These are phyloP conservation scores for Candida insectalens DNA, from an alignment of 805 yeast genomes.

Conservation along the genomic window DNA sequence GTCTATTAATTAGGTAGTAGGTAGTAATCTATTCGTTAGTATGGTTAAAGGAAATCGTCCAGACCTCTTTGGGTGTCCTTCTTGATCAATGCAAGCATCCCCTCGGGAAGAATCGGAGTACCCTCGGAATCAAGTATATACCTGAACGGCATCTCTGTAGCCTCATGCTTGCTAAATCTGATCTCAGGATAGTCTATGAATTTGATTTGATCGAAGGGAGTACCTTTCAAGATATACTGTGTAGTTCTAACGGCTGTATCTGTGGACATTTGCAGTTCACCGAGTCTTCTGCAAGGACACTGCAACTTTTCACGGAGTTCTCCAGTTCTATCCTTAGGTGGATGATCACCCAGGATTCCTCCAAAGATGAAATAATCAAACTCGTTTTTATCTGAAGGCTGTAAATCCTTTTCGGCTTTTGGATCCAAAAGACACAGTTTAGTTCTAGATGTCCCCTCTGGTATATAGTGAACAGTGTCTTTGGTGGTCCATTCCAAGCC, in stretches of 20 bases:
- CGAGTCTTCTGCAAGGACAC: constrained; percentile 78
- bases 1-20: no score
- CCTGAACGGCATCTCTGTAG: constrained; percentile 97
- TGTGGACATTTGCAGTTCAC: constrained; percentile 90
- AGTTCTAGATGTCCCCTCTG: constrained; percentile 27
- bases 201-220: constrained; percentile 58
- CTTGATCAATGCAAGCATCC: constrained; percentile 81
- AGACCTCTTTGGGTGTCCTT: constrained; percentile 77
- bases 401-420: constrained; percentile 63
- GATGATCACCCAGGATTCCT: constrained; percentile 92
- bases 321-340: constrained; percentile 88
- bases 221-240: constrained; percentile 59
- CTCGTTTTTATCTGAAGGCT: constrained; percentile 52
- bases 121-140: constrained; percentile 58
- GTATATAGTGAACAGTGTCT: constrained; percentile 51
- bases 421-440: constrained; percentile 86
- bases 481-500: constrained; percentile 77
- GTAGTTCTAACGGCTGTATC: constrained; percentile 96
- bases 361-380: constrained; percentile 93
- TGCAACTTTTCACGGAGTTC: constrained; percentile 76
- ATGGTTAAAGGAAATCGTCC: constrained; percentile 57
- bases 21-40: no score
- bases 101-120: constrained; percentile 81
- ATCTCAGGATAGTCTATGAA: constrained; percentile 94
- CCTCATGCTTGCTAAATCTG: constrained; percentile 76